Evolutionary conservation across 495 filamentous ascomycete genomes (phyloP), one percentile per base, ranked within the genome.

Genomic region (Lepidopterella palustris): DNA sequence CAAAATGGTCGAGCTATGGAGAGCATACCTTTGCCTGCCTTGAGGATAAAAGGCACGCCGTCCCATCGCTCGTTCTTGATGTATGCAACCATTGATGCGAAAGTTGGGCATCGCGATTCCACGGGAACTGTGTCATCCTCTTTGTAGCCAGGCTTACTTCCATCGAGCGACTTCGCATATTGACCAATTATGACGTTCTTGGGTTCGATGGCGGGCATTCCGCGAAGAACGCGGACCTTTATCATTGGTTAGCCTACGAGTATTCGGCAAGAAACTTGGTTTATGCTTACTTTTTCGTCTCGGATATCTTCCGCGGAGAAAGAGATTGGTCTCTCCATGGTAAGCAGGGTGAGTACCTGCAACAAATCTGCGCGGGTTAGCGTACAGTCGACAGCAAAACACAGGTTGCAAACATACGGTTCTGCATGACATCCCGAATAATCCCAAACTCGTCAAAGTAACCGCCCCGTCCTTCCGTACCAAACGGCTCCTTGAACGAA

Each of bases 41-140:
- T 99, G 75, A 99, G 80, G 74, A 99, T 99, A 79, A 97, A 99
- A 40, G 95, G 95, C 52, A 99, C 95, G 57, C 95, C 95, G 65
- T 99, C 95, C 95, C 95, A 99, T 67, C 95, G 82, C 82, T 99
- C 95, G 71, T 99, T 99, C 84, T 97, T 97, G 77, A 99, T 97
- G 75, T 90, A 95, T 23, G 89, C 90, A 39, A 95, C 95, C 78
- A 99, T 84, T 23, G 93, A 91, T 70, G 91, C 95, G 81, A 97
- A 99, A 20, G 95, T 99, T 5, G 95, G 92, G 80, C 95, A 99
- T 57, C 95, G 84, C 35, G 90, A 96, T 48, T 96, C 90, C 77
- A 96, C 95, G 29, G 95, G 95, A 13, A 99, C 95, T 18, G 95
- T 97, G 68, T 97, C 92, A 66, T 99, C 95, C 75, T 99, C 93